phyloP scores from a whole-genome alignment of 2,329 filamentous ascomycete genomes.

The Diaporthe australafricana region DNA sequence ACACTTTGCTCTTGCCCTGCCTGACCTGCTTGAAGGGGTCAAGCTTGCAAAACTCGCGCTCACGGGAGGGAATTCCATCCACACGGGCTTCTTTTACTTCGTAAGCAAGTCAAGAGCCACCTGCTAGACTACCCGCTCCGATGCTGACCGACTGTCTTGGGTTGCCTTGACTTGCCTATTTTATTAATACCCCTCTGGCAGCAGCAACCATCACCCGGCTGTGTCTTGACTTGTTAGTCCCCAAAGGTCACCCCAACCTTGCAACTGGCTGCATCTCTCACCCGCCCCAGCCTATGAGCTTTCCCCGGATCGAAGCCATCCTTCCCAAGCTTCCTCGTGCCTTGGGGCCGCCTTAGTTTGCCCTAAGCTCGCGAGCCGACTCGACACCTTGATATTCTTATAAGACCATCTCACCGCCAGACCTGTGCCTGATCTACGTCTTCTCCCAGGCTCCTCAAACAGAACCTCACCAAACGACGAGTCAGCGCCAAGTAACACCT shows the following conservation, averaged over 20 bases:
- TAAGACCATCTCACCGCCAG: slow-evolving; percentile 31
- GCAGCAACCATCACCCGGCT: slow-evolving; percentile 4
- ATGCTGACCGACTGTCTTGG: slow-evolving; percentile 15
- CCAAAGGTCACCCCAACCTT: slow-evolving; percentile 5
- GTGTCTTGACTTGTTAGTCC: slow-evolving; percentile 12
- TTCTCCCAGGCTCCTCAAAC: not conserved
- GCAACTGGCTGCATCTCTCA: slow-evolving; percentile 24
- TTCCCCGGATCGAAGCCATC: slow-evolving; percentile 8
- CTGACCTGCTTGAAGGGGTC: slow-evolving; percentile 3
- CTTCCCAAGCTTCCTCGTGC: slow-evolving; percentile 21
- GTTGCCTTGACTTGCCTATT: not conserved
- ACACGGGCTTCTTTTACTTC: not conserved
- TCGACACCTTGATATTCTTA: slow-evolving; percentile 15
- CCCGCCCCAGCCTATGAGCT: slow-evolving; percentile 31
- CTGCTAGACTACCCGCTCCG: not conserved
- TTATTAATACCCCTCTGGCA: slow-evolving; percentile 4
- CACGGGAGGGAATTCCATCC: not conserved
- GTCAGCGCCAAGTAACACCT: slow-evolving; percentile 3
- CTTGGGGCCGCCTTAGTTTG: slow-evolving; percentile 11
- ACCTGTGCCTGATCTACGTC: slow-evolving; percentile 6
- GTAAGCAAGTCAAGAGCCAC: slow-evolving; percentile 23
- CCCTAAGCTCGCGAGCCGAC: slow-evolving; percentile 9
- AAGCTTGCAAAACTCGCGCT: not conserved
- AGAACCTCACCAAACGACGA: not conserved
- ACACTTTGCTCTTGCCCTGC: slow-evolving; percentile 11